Evolutionary conservation across 208 protist species (phyloP).

Genomic region (Leishmania turanica): DNA sequence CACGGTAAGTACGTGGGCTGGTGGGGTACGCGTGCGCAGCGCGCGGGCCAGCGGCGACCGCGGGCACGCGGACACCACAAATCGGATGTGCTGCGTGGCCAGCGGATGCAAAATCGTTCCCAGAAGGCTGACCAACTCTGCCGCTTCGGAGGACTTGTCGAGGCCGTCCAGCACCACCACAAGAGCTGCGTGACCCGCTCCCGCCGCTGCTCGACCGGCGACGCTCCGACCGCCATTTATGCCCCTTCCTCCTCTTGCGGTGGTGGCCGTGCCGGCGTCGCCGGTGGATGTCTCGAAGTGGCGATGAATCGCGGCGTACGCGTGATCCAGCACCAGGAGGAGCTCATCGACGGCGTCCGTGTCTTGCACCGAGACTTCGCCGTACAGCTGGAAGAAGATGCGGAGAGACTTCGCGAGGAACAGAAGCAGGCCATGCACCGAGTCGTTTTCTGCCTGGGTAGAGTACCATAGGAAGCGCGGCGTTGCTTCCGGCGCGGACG

Average conservation of each 20-base stretch:
- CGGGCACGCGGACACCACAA: conserved; percentile 49
- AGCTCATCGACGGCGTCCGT: conserved; percentile 50
- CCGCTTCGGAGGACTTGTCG: conserved; percentile 57
- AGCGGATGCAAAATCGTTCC: conserved; percentile 44
- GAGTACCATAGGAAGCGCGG: conserved; percentile 64
- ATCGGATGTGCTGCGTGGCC: conserved; percentile 53
- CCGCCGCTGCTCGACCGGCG: background rate
- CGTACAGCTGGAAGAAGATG: conserved; percentile 37
- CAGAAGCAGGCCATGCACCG: conserved; percentile 52
- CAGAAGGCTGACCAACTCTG: conserved; percentile 54
- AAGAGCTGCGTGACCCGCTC: conserved; percentile 12
- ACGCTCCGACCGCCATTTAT: background rate
- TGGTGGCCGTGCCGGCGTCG: background rate
- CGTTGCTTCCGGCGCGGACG: background rate
- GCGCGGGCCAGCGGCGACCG: conserved; percentile 38
- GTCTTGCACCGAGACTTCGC: conserved; percentile 54
- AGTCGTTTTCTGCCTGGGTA: conserved; percentile 60
- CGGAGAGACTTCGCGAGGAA: conserved; percentile 56
- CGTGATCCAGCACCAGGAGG: conserved; percentile 51
- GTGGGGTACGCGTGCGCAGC: conserved; percentile 50
- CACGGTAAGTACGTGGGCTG: conserved; percentile 34
- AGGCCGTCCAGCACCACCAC: conserved; percentile 73
- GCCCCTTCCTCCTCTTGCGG: background rate
- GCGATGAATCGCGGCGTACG: conserved; percentile 50
- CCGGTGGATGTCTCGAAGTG: conserved; percentile 17